Evolutionary conservation across 1,284 basidiomycete species (phyloP).

Genomic region (Sparassis latifolia): DNA sequence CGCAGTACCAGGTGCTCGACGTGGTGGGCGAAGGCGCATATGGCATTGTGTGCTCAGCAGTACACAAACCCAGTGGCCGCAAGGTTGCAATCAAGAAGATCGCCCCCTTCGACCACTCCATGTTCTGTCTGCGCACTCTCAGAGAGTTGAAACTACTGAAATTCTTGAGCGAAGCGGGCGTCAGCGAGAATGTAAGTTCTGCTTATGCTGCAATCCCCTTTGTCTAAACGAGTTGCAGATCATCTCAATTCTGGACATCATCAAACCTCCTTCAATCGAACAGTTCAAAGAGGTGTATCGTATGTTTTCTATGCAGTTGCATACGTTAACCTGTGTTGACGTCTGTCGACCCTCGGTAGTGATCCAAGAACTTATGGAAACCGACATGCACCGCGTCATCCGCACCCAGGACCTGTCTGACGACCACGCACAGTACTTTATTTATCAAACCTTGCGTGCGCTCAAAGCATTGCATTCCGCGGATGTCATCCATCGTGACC

Average conservation of each 20-base stretch:
- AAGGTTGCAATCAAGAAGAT: slow-evolving; percentile 74
- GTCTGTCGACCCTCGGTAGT: slow-evolving; percentile 29
- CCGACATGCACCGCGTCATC: slow-evolving; percentile 68
- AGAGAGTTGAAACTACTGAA: slow-evolving; percentile 88
- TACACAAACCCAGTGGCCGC: slow-evolving; percentile 70
- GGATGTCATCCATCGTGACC: slow-evolving; percentile 82
- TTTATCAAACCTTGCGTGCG: slow-evolving; percentile 71
- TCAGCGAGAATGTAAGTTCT: slow-evolving; percentile 82
- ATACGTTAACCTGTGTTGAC: neutral
- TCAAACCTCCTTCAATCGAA: slow-evolving; percentile 85
- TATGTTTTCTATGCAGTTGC: slow-evolving; percentile 32
- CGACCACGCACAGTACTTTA: slow-evolving; percentile 74
- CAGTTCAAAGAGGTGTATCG: slow-evolving; percentile 91
- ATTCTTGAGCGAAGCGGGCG: slow-evolving; percentile 85
- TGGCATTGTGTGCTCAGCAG: slow-evolving; percentile 84
- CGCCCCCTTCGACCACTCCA: slow-evolving; percentile 82
- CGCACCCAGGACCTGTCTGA: slow-evolving; percentile 77
- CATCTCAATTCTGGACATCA: slow-evolving; percentile 92
- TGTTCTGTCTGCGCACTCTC: slow-evolving; percentile 85
- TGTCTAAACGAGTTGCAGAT: slow-evolving; percentile 47
- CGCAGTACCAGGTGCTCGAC: slow-evolving; percentile 84
- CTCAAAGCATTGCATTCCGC: slow-evolving; percentile 91
- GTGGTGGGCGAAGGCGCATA: slow-evolving; percentile 88
- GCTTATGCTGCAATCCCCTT: no score
- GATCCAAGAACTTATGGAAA: slow-evolving; percentile 77